Conservation (phyloP, 1,284 basidiomycete genomes). For the Pseudozyma hubeiensis region DNA sequence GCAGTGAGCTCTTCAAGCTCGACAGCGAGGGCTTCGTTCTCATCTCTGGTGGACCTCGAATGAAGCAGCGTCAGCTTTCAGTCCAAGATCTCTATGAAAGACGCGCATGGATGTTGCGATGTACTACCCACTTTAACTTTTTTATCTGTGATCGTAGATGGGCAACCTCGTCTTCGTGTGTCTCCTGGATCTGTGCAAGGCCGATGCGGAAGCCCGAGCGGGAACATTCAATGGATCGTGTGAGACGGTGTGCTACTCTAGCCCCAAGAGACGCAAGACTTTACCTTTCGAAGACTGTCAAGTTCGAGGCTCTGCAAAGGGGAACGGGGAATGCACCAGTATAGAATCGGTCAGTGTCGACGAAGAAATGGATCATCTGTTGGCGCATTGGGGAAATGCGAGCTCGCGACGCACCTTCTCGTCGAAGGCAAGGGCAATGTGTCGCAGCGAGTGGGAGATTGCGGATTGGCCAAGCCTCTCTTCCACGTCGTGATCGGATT, state of each 20-base stretch:
- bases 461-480: constrained; percentile 14
- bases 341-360: too few species aligned
- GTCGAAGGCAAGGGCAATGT: constrained; percentile 40
- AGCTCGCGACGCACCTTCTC: constrained; percentile 27
- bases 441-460: constrained; percentile 33
- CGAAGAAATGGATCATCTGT: too few species aligned
- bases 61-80: too few species aligned
- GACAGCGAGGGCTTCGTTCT: not conserved
- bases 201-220: not conserved
- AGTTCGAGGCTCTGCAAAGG: constrained; percentile 34
- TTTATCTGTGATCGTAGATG: constrained; percentile 10
- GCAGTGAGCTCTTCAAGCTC: constrained; percentile 14
- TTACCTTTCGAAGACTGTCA: constrained; percentile 28
- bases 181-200: constrained; percentile 14
- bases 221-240: not conserved
- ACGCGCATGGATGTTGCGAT: too few species aligned
- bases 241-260: too few species aligned
- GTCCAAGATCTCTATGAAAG: too few species aligned
- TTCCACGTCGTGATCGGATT: constrained; percentile 9
- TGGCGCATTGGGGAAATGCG: not conserved
- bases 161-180: constrained; percentile 13
- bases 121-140: constrained; percentile 10
- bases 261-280: not conserved
- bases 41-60: constrained; percentile 6
- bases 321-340: not conserved